Evolutionary conservation across 352 stramenopile species (phyloP), one percentile per base, ranked within the genome.

Genomic region (Lagenidium giganteum): DNA sequence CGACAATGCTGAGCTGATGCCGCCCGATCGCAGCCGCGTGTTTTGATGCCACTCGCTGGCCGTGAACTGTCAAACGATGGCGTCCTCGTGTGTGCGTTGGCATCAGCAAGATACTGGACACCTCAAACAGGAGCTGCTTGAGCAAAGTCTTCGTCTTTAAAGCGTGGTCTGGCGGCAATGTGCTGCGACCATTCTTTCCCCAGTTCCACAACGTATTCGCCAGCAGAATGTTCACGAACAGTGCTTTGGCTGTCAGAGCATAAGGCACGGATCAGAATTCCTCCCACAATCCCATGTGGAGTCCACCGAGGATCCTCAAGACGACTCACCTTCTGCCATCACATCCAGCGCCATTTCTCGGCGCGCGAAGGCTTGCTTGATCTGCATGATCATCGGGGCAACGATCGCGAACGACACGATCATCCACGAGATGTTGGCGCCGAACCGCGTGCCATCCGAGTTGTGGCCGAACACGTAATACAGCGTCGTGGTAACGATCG

Each of bases 161-260:
- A 4, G 61, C 63, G 47, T 90, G 65, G 26, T 67, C 69, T 2
- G 33, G 8, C 0, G 80, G 80, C 4, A 94, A 53, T 23, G 76
- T 72, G 6, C 48, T 42, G 2, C 83, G 70, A 11, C 73, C 76
- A 32, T 85, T 69, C 33, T 82, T 54, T 7, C 79, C 75, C 73
- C 80, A 94, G 50, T 93, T 78, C 80, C 78, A 93, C 13, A 83
- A 57, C n/a, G 79, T 61, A 52, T 88, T 87, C 12, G 80, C 77
- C 18, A 91, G 39, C 18, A 90, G 49, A 26, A 91, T 82, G 47
- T 89, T 91, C 16, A 61, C 50, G 7, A 91, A 58, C 36, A 94
- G 58, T 8, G 75, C 57, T 48, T 80, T 86, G 28, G 72, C 54
- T 78, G 48, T n/a, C n/a, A n/a, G n/a, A n/a, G n/a, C n/a, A n/a